A percentile compares a stretch with the other conserved stretches of the same genome.
phyloP scores from a whole-genome alignment of 352 stramenopile species.

The Aphanomyces stellatus region DNA sequence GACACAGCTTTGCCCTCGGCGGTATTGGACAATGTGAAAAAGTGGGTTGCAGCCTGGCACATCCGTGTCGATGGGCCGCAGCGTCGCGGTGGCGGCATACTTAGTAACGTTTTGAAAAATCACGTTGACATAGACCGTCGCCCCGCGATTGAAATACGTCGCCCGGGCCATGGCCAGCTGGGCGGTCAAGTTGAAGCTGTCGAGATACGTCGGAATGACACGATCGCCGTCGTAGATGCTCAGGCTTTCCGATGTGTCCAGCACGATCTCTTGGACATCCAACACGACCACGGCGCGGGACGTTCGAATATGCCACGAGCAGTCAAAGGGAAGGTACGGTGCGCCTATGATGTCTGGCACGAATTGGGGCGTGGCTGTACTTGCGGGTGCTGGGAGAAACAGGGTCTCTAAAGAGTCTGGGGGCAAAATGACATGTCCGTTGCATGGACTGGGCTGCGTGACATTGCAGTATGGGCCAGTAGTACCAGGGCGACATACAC shows the following conservation, averaged over 20 bases:
- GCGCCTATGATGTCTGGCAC: not conserved
- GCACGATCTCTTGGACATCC: not conserved
- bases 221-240: not conserved
- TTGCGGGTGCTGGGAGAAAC: not conserved
- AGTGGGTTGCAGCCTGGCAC: not conserved
- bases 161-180: not conserved
- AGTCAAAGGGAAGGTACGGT: not conserved
- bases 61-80: not conserved
- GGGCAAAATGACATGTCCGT: no score
- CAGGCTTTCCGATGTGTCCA: not conserved
- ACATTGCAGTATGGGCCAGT: not conserved
- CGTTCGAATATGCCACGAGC: conserved; percentile 7
- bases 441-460: no score
- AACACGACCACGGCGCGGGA: not conserved
- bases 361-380: not conserved
- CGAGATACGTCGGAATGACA: not conserved
- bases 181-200: not conserved
- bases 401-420: no score
- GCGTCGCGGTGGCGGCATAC: not conserved
- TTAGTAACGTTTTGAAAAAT: conserved; percentile 4
- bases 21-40: conserved; percentile 4
- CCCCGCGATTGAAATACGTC: not conserved
- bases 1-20: not conserved
- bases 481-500: not conserved
- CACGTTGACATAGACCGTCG: not conserved